A percentile compares a stretch with the other conserved stretches of the same genome.
Conservation (phyloP, 495 filamentous ascomycete genomes). For the Penicillium coffeae region DNA sequence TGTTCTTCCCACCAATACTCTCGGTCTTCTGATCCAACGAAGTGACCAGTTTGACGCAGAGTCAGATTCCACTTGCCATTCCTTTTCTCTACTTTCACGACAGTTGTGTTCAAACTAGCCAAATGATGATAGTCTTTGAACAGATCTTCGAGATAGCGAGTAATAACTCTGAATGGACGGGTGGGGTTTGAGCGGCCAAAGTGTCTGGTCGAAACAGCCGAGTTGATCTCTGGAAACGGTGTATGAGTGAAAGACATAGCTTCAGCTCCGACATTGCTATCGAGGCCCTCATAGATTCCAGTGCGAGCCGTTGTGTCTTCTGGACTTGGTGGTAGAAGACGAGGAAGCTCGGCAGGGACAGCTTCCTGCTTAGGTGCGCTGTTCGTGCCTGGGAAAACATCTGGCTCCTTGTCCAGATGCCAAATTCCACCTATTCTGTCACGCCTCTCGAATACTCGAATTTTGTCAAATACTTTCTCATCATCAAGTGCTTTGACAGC, state of each 20-base stretch:
- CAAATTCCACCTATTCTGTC: constrained; percentile 49
- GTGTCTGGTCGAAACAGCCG: constrained; percentile 17
- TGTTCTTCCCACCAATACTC: constrained; percentile 34
- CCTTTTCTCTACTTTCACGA: constrained; percentile 25
- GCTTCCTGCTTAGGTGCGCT: not conserved
- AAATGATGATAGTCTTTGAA: constrained; percentile 21
- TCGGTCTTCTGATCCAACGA: constrained; percentile 1
- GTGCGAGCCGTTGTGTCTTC: constrained; percentile 25
- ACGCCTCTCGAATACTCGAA: constrained; percentile 52
- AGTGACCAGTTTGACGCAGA: constrained; percentile 19
- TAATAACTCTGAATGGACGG: constrained; percentile 23
- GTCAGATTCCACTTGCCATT: constrained; percentile 20
- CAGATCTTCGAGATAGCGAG: constrained; percentile 22
- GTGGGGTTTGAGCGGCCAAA: constrained; percentile 20
- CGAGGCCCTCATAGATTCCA: constrained; percentile 20
- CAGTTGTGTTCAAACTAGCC: constrained; percentile 25
- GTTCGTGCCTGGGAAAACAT: constrained; percentile 9
- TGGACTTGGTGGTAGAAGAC: constrained; percentile 11
- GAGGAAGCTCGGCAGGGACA: constrained; percentile 13
- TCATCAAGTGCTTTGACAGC: constrained; percentile 49
- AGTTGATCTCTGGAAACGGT: constrained; percentile 21
- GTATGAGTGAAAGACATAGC: constrained; percentile 31
- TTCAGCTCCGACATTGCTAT: constrained; percentile 28
- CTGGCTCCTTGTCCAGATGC: constrained; percentile 25
- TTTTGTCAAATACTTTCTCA: constrained; percentile 46